A percentile compares a stretch with the other conserved stretches of the same genome.
These are phyloP conservation scores for Tricladium varicosporioides DNA, from an alignment of 2,329 filamentous ascomycete species.

Conservation along the genomic window DNA sequence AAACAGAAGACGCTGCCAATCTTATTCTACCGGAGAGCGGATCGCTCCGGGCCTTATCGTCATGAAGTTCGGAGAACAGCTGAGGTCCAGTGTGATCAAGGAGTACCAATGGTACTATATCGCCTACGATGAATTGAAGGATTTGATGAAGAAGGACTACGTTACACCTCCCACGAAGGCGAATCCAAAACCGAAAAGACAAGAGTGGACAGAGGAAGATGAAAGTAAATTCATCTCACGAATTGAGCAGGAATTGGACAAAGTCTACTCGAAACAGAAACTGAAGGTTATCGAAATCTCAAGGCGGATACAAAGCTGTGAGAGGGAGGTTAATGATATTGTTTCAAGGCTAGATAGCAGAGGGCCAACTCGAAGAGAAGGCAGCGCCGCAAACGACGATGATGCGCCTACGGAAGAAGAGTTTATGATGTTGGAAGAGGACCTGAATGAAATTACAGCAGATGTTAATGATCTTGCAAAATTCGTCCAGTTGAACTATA, in stretches of 20 bases:
- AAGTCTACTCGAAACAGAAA: conserved; percentile 96
- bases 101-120: conserved; percentile 99
- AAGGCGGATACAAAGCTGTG: conserved; percentile 80
- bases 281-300: conserved; percentile 97
- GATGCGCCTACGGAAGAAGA: conserved; percentile 79
- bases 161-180: conserved; percentile 47
- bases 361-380: conserved; percentile 42
- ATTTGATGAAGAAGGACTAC: conserved; percentile 74
- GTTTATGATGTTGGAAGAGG: conserved; percentile 89
- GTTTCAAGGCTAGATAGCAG: conserved; percentile 70
- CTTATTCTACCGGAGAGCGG: conserved; percentile 9
- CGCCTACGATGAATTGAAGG: conserved; percentile 91
- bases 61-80: conserved; percentile 93
- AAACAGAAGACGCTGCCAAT: conserved; percentile 17
- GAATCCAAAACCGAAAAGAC: conserved; percentile 49
- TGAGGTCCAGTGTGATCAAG: conserved; percentile 91
- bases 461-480: conserved; percentile 98
- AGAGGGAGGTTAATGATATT: conserved; percentile 87
- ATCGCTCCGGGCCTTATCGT: conserved; percentile 50
- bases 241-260: conserved; percentile 90
- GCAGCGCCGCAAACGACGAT: conserved; percentile 34
- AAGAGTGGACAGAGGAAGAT: conserved; percentile 85
- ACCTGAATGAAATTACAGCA: conserved; percentile 95
- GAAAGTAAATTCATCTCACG: conserved; percentile 84
- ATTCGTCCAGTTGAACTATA: conserved; percentile 98